A percentile compares a stretch with the other conserved stretches of the same genome.
Conservation (phyloP, 768 basidiomycete species). For the Amanita pallidorosea region DNA sequence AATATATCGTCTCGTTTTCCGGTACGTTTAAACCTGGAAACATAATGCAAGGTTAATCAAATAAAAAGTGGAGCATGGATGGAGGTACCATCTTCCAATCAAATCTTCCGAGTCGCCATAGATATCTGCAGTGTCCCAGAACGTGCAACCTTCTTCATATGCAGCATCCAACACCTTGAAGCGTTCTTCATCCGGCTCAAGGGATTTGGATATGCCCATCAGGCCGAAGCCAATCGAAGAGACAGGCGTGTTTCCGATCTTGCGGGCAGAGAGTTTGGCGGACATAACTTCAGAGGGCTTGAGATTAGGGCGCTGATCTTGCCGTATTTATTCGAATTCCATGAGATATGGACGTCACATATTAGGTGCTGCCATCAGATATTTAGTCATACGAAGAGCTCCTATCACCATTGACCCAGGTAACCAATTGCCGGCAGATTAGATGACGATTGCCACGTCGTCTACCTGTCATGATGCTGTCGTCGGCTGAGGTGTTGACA, state of each 20-base stretch:
- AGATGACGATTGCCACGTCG: no score
- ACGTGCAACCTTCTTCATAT: conserved; percentile 27
- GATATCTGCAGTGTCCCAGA: conserved; percentile 39
- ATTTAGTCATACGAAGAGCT: no score
- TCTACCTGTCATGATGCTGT: no score
- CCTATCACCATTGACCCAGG: neutral
- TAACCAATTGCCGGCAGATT: no score
- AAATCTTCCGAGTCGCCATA: conserved; percentile 35
- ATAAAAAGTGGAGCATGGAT: no score
- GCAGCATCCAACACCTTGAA: conserved; percentile 44
- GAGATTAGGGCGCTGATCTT: no score
- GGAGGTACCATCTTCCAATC: conserved; percentile 15
- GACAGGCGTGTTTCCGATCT: conserved; percentile 33
- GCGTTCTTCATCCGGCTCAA: conserved; percentile 42
- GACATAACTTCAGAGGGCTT: no score
- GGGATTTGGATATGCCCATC: conserved; percentile 18
- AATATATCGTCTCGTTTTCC: conserved; percentile 45
- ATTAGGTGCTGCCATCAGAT: neutral
- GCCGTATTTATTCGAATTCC: conserved; percentile 12
- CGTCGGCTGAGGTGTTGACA: no score
- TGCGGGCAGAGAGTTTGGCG: conserved; percentile 9
- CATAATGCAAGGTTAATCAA: no score
- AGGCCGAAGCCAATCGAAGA: conserved; percentile 51
- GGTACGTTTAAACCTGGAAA: conserved; percentile 33
- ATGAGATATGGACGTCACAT: conserved; percentile 19